Evolutionary conservation across 1,284 basidiomycete genomes (phyloP).

Genomic region (Microbotryomycetes sp.): DNA sequence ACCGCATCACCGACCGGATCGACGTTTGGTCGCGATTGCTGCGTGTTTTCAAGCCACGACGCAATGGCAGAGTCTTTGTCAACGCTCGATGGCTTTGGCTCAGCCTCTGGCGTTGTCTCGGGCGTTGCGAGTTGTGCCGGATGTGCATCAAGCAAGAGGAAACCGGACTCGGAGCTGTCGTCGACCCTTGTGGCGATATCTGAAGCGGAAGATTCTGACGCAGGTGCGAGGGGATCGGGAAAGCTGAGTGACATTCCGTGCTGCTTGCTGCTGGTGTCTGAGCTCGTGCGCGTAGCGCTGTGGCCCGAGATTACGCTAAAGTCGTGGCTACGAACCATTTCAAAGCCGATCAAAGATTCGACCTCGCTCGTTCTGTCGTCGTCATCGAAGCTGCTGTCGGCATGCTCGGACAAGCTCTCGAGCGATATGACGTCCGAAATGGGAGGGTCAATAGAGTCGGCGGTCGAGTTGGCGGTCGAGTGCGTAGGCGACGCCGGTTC

Average conservation of each 20-base stretch:
- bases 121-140: no score
- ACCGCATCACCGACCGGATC: no score
- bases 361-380: neutral
- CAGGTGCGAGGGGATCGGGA: neutral
- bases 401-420: neutral
- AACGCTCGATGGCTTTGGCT: no score
- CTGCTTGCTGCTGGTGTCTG: neutral
- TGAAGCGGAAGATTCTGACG: no score
- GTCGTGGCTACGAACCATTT: neutral
- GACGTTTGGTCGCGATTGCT: no score
- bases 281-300: neutral
- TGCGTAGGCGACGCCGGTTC: neutral
- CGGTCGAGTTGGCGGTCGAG: neutral
- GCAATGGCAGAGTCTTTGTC: no score
- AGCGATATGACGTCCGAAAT: neutral
- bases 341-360: neutral
- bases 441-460: neutral
- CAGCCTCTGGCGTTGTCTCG: no score
- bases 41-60: no score
- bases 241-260: neutral
- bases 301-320: neutral
- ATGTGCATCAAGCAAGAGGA: no score
- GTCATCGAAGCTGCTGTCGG: neutral
- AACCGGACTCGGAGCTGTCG: no score
- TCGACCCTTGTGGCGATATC: no score